These are phyloP conservation scores for Zasmidium angulare DNA, from an alignment of 2,329 filamentous ascomycete genomes.

Conservation along the genomic window DNA sequence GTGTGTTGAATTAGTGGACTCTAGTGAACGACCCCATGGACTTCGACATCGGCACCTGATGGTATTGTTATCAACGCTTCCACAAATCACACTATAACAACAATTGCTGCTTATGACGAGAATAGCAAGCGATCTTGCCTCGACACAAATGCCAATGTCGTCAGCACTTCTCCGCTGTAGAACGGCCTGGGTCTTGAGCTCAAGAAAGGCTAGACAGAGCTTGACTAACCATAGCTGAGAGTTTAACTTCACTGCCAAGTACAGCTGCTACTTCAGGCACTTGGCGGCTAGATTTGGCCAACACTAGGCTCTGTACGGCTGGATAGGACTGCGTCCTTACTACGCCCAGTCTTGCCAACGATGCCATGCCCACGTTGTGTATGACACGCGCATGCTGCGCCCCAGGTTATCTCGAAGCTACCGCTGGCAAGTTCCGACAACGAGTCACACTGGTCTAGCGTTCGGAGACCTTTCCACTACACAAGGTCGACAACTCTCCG, in stretches of 20 bases:
- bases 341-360: not conserved
- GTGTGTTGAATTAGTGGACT: no score
- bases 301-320: not conserved
- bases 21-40: no score
- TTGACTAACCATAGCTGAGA: conserved; percentile 1
- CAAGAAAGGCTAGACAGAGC: not conserved
- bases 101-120: no score
- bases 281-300: not conserved
- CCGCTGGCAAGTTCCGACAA: not conserved
- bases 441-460: not conserved
- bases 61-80: no score
- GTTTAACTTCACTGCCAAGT: conserved; percentile 6
- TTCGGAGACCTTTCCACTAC: not conserved
- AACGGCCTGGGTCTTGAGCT: not conserved
- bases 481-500: not conserved
- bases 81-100: no score
- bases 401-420: not conserved
- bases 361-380: not conserved
- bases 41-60: no score
- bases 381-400: conserved; percentile 2
- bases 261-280: not conserved
- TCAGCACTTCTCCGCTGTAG: not conserved
- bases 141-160: not conserved
- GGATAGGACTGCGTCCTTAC: not conserved
- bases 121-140: no score